These are phyloP conservation scores for Falciphora oryzae DNA, from an alignment of 2,329 filamentous ascomycete species.

Conservation along the genomic window DNA sequence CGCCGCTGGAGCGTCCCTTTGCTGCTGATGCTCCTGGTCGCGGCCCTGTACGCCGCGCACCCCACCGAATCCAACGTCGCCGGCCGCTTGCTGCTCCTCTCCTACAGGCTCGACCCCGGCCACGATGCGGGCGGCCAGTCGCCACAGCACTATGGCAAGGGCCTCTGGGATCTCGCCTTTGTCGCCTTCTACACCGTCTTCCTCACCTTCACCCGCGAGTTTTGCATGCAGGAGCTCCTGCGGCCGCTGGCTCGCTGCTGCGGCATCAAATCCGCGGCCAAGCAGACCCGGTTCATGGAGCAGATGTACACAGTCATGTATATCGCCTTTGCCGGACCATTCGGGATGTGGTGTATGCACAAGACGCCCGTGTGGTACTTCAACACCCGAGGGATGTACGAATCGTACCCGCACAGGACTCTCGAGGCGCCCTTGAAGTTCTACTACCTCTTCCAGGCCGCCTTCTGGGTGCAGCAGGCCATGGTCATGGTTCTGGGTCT, in stretches of 20 bases:
- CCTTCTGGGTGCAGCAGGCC: constrained; percentile 67
- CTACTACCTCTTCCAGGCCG: constrained; percentile 69
- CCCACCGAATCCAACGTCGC: neutral
- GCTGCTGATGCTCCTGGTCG: neutral
- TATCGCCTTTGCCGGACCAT: constrained; percentile 60
- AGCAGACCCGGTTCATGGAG: constrained; percentile 69
- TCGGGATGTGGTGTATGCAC: constrained; percentile 65
- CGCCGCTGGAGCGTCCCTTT: neutral
- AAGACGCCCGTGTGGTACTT: constrained; percentile 70
- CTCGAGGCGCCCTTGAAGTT: constrained; percentile 64
- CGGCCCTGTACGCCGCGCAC: neutral
- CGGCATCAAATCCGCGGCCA: constrained; percentile 55
- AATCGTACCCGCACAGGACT: constrained; percentile 60
- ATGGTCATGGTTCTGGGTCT: constrained; percentile 63
- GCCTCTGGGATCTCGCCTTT: constrained; percentile 61
- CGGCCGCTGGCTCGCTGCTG: constrained; percentile 53
- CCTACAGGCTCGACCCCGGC: neutral
- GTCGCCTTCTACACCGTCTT: constrained; percentile 67
- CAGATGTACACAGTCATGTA: constrained; percentile 71
- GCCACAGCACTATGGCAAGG: constrained; percentile 55
- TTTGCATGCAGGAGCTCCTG: constrained; percentile 66
- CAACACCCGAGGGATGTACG: constrained; percentile 66
- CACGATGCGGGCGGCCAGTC: neutral
- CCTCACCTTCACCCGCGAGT: constrained; percentile 68
- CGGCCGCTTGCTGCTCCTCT: neutral